Evolutionary conservation across 768 basidiomycete genomes (phyloP).

Genomic region (Porpolomopsis calyptriformis): DNA sequence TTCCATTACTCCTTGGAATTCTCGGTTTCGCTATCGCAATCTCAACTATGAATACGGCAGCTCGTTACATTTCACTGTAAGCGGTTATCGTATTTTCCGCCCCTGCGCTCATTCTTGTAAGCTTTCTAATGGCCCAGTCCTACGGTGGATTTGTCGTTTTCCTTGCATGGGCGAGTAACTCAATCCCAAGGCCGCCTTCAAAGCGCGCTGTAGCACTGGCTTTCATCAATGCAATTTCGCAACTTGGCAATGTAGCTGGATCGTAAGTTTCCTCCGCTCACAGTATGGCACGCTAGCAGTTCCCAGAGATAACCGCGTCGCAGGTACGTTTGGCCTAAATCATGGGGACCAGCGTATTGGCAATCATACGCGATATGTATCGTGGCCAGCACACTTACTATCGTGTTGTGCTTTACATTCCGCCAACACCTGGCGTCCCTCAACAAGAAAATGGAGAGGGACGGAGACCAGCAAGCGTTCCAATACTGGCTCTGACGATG

Average conservation of each 20-base stretch:
- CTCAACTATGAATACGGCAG: constrained; percentile 48
- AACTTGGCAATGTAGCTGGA: constrained; percentile 76
- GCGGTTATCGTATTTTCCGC: constrained; percentile 12
- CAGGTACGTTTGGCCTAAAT: constrained; percentile 10
- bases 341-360: constrained; percentile 8
- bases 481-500: constrained; percentile 38
- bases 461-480: constrained; percentile 31
- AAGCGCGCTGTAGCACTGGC: constrained; percentile 86
- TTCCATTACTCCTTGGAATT: constrained; percentile 47
- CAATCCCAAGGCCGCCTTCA: constrained; percentile 56
- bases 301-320: neutral
- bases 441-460: constrained; percentile 26
- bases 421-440: constrained; percentile 27
- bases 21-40: constrained; percentile 60
- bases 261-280: constrained; percentile 39
- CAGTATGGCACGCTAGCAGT: neutral
- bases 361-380: constrained; percentile 23
- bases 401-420: constrained; percentile 45
- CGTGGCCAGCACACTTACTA: constrained; percentile 38
- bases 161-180: constrained; percentile 40
- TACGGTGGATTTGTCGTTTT: constrained; percentile 66
- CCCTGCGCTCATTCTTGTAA: constrained; percentile 16
- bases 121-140: constrained; percentile 69
- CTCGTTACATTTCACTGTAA: constrained; percentile 58
- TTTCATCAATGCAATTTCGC: constrained; percentile 69